Base-by-base conservation (phyloP, 2,329 filamentous ascomycete genomes). In the Tolypocladium tropicale region DNA sequence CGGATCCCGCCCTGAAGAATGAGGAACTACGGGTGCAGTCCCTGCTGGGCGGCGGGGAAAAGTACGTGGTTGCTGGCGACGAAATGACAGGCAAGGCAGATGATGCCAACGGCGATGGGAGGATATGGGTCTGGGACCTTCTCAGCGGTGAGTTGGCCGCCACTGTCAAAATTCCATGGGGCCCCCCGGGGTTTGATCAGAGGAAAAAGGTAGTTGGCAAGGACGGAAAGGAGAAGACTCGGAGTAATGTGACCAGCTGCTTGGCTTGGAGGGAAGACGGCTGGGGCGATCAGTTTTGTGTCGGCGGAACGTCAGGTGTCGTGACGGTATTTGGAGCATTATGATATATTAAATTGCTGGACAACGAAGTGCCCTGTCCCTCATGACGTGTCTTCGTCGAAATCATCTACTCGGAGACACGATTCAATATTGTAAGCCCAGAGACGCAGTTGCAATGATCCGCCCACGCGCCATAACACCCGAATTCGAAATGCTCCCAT, bases 41-140 rank as follows among this genome's bases (percentile, higher is more conserved):
- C 41, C 78, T 89, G 5, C 75, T 96, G 56, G 92, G 89, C 1
- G 79, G 83, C 33, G 84, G 81, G 60, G 93, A 96, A 71, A 85
- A 82, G 58, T 86, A 87, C 52, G 89, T 94, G 1, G 65, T 96
- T 4, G 88, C 84, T 53, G 93, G 93, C 9, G 90, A 91, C 64
- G 92, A 96, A 71, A 77, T 81, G 54, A 64, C 62, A 1, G 68
- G 58, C 23, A 67, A 63, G 33, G 33, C 60, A 41, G 65, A 55
- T n/a, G 49, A 55, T 23, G 43, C 55, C 2, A 57, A 59, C 52
- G 73, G 72, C 3, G 76, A 86, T 58, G 88, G 88, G 2, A 77
- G 78, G 64, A 72, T 91, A 9, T 85, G 86, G 75, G 89, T 84
- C 1, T 97, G 93, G 93, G 91, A 96, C 72, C 74, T 95, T 23